Conservation (phyloP, 2,329 filamentous ascomycete genomes). For the Myriosclerotinia scirpicola region DNA sequence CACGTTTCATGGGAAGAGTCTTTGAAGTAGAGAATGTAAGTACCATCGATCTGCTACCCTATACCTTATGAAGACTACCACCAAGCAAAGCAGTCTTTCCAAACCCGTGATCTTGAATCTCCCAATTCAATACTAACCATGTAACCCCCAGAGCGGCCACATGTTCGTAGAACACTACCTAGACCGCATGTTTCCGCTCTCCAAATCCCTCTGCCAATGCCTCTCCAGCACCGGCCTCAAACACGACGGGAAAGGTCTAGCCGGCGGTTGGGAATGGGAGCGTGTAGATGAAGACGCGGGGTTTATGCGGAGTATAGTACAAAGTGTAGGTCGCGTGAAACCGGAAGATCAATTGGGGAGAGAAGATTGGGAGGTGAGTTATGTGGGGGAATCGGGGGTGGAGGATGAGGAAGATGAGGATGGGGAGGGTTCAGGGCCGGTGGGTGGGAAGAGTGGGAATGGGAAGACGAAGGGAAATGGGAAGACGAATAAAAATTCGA, state of each 20-base stretch:
- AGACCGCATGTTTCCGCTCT: slow-evolving; percentile 40
- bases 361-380: slow-evolving; percentile 18
- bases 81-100: background rate
- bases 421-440: slow-evolving; percentile 39
- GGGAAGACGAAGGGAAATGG: background rate
- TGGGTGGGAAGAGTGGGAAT: slow-evolving; percentile 16
- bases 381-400: slow-evolving; percentile 35
- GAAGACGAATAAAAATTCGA: slow-evolving; percentile 23
- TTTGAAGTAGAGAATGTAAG: slow-evolving; percentile 30
- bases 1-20: slow-evolving; percentile 37
- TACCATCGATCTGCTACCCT: background rate
- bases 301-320: slow-evolving; percentile 34
- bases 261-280: background rate
- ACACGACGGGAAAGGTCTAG: slow-evolving; percentile 25
- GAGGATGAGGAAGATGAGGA: slow-evolving; percentile 49
- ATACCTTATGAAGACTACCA: background rate
- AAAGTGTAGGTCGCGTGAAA: slow-evolving; percentile 7
- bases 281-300: slow-evolving; percentile 1
- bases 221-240: slow-evolving; percentile 29
- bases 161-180: slow-evolving; percentile 42
- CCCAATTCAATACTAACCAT: background rate
- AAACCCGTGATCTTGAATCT: background rate
- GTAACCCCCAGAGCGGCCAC: slow-evolving; percentile 31
- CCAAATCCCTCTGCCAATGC: slow-evolving; percentile 15
- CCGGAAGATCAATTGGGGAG: slow-evolving; percentile 11